phyloP scores from a whole-genome alignment of 2,329 filamentous ascomycete species.

The Pseudogymnoascus sp. region DNA sequence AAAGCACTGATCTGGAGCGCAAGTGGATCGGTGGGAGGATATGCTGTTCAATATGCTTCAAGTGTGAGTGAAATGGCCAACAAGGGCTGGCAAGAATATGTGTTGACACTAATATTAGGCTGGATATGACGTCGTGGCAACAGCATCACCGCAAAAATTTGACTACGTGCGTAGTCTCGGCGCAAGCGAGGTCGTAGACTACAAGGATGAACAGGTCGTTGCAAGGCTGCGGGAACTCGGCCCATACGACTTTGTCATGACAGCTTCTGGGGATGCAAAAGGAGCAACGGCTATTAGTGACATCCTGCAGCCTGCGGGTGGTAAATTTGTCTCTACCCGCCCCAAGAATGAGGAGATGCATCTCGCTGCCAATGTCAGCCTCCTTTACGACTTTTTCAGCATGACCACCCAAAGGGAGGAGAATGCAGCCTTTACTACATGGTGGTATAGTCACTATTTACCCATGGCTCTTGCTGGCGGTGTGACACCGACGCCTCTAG shows the following conservation, averaged over 20 bases:
- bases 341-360: not conserved
- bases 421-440: not conserved
- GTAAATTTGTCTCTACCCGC: not conserved
- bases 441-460: not conserved
- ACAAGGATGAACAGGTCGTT: constrained; percentile 12
- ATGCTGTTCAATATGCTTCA: constrained; percentile 17
- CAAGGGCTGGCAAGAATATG: not conserved
- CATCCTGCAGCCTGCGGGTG: not conserved
- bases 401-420: not conserved
- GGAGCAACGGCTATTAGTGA: not conserved
- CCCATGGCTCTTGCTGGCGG: not conserved
- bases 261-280: not conserved
- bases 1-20: constrained; percentile 21
- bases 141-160: constrained; percentile 19
- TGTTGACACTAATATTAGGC: not conserved
- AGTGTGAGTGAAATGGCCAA: not conserved
- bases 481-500: not conserved
- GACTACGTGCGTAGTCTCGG: constrained; percentile 19
- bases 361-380: not conserved
- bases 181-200: constrained; percentile 19
- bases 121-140: constrained; percentile 19
- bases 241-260: not conserved
- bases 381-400: not conserved
- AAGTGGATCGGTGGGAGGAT: constrained; percentile 18
- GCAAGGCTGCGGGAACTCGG: not conserved